phyloP scores from a whole-genome alignment of 106 monocot species.

The Platanthera guangdongensis region DNA sequence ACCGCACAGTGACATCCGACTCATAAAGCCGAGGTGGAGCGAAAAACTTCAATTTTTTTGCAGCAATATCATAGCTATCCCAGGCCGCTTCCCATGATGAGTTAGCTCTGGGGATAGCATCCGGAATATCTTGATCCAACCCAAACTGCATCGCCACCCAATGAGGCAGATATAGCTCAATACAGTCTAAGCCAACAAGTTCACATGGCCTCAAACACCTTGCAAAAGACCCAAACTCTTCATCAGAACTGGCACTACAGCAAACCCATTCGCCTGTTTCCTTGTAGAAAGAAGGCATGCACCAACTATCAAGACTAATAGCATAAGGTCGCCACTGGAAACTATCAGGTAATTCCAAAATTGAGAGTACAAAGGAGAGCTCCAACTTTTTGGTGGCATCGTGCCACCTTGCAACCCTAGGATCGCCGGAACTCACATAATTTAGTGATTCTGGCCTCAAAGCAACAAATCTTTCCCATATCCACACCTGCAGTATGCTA shows the following conservation, averaged over 20 bases:
- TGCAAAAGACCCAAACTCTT: slow-evolving; percentile 27
- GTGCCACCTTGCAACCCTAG: slow-evolving; percentile 54
- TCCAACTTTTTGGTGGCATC: slow-evolving; percentile 35
- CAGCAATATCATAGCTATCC: slow-evolving; percentile 28
- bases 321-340: slow-evolving; percentile 59
- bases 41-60: slow-evolving; percentile 31
- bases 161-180: slow-evolving; percentile 40
- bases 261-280: slow-evolving; percentile 29
- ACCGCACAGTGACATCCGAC: slow-evolving; percentile 32
- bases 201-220: slow-evolving; percentile 36
- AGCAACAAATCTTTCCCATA: slow-evolving; percentile 63
- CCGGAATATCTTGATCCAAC: slow-evolving; percentile 64
- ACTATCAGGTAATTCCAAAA: slow-evolving; percentile 22
- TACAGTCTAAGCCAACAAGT: slow-evolving; percentile 48
- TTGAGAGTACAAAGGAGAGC: slow-evolving; percentile 13
- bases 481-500: slow-evolving; percentile 59
- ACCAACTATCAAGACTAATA: slow-evolving; percentile 20
- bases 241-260: slow-evolving; percentile 11
- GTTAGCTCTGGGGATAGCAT: slow-evolving; percentile 21
- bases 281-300: slow-evolving; percentile 23
- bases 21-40: slow-evolving; percentile 37
- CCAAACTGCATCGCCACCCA: slow-evolving; percentile 67
- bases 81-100: slow-evolving; percentile 34
- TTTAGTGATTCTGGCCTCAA: slow-evolving; percentile 29
- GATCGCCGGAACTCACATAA: slow-evolving; percentile 21